Percentiles rank a stretch among this genome's conserved stretches.
These are phyloP conservation scores for Kluyveromyces sp. DNA, from an alignment of 1,139 yeast genomes.

Conservation along the genomic window DNA sequence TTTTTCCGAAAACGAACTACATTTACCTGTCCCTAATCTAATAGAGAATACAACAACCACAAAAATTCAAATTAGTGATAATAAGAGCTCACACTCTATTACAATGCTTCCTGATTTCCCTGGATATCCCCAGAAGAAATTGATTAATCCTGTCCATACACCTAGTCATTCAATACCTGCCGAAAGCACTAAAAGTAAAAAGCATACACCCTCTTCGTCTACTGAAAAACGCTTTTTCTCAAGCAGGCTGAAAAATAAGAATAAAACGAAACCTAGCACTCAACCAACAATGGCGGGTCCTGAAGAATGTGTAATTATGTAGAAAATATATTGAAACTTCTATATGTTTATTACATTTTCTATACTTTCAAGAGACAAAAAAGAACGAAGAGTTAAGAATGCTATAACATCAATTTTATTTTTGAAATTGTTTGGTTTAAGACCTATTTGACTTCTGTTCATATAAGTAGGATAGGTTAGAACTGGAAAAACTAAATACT, in stretches of 20 bases:
- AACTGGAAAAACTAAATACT: too few relatives aligned
- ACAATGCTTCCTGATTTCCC: too few relatives aligned
- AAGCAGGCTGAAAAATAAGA: background rate
- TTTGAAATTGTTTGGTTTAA: background rate
- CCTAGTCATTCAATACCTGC: background rate
- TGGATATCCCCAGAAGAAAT: background rate
- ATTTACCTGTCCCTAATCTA: slow-evolving; percentile 10
- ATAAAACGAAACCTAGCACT: background rate
- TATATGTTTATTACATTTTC: background rate
- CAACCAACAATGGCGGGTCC: slow-evolving; percentile 1
- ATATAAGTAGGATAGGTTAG: too few relatives aligned
- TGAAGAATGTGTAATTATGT: slow-evolving; percentile 4
- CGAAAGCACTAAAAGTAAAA: background rate
- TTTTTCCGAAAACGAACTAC: slow-evolving; percentile 10
- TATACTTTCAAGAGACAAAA: background rate
- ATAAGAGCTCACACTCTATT: too few relatives aligned
- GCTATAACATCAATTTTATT: too few relatives aligned
- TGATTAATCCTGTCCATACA: background rate
- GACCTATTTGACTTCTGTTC: too few relatives aligned
- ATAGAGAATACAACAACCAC: slow-evolving; percentile 5
- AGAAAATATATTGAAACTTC: background rate
- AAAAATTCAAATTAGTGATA: background rate
- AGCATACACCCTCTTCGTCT: background rate
- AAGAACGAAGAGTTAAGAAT: background rate
- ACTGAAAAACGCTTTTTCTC: slow-evolving; percentile 2